Evolutionary conservation across 176 grass and related monocot species (phyloP), one percentile per base, ranked within the genome.

Genomic region (Saccharum spontaneum): DNA sequence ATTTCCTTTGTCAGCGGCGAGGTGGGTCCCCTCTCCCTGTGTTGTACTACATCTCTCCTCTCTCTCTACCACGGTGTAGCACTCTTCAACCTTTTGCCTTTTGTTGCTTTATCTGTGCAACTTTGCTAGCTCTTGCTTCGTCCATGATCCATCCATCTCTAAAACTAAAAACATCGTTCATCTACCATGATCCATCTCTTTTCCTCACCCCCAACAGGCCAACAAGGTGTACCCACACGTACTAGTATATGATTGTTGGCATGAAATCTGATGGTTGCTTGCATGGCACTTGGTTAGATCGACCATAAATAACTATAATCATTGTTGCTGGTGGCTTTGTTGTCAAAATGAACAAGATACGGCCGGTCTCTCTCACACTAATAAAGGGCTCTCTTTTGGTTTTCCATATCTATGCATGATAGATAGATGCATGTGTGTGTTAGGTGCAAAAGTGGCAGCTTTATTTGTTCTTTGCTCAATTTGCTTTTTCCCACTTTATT

Each of bases 1-100:
- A 78, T 82, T 78, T 82, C 72, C 78, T 66, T 66, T 90, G 79
- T 82, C 88, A 82, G 66, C 79, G 43, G 16, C 61, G 74, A 37
- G 67, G 0, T 2, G n/a, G 7, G 63, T 37, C 3, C 77, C 82
- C 4, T 24, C 11, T 9, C 22, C n/a, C 7, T 16, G n/a, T 26
- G 69, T 38, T 18, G 10, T 24, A 71, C 39, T 24, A 71, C 39
- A 8, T 24, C 50, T 33, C 43, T 73, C 60, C 62, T 54, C 75
- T 16, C 41, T 24, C 37, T 48, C 45, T 13, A 52, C 49, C 49
- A 6, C 4, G 18, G 6, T 54, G 4, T 43, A 43, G 18, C 41
- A 68, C 69, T 76, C 20, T n/a, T 71, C 41, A 33, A 44, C 52
- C 64, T 86, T 86, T 77, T 52, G 49, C 70, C 61, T 77, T 43